Conservation (phyloP, 2,329 filamentous ascomycete species). For the Alternaria incomplexa region DNA sequence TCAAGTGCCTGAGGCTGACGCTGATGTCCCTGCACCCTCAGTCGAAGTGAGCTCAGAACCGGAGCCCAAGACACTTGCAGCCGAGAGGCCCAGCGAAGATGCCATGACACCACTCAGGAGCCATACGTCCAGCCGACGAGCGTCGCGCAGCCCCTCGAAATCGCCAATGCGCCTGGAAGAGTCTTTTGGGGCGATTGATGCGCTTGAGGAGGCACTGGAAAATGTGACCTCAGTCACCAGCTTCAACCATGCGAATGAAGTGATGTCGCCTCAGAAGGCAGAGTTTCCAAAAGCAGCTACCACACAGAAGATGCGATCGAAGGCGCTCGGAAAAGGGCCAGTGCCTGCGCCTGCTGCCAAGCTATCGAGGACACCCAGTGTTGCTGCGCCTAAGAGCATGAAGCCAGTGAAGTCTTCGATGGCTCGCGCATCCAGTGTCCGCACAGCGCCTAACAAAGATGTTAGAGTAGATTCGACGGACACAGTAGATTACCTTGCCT, state of each 20-base stretch:
- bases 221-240: slow-evolving; percentile 50
- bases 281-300: slow-evolving; percentile 11
- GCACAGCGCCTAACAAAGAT: slow-evolving; percentile 29
- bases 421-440: slow-evolving; percentile 36
- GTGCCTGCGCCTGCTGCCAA: slow-evolving; percentile 18
- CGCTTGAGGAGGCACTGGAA: slow-evolving; percentile 59
- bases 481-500: slow-evolving; percentile 47
- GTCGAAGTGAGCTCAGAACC: slow-evolving; percentile 29
- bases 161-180: slow-evolving; percentile 51
- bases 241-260: slow-evolving; percentile 40
- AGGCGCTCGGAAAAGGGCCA: slow-evolving; percentile 15
- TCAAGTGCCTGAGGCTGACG: slow-evolving; percentile 1
- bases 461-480: slow-evolving; percentile 30
- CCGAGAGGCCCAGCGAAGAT: slow-evolving; percentile 35
- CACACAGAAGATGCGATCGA: slow-evolving; percentile 7
- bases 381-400: slow-evolving; percentile 33
- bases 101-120: slow-evolving; percentile 27
- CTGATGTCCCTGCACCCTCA: slow-evolving; percentile 15
- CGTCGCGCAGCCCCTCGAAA: slow-evolving; percentile 33
- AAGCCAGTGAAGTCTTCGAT: slow-evolving; percentile 35
- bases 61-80: slow-evolving; percentile 38
- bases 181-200: slow-evolving; percentile 59
- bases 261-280: slow-evolving; percentile 36
- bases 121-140: slow-evolving; percentile 27
- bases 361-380: slow-evolving; percentile 35